Base-by-base conservation (phyloP, 2,329 filamentous ascomycete genomes). In the Capronia americana region DNA sequence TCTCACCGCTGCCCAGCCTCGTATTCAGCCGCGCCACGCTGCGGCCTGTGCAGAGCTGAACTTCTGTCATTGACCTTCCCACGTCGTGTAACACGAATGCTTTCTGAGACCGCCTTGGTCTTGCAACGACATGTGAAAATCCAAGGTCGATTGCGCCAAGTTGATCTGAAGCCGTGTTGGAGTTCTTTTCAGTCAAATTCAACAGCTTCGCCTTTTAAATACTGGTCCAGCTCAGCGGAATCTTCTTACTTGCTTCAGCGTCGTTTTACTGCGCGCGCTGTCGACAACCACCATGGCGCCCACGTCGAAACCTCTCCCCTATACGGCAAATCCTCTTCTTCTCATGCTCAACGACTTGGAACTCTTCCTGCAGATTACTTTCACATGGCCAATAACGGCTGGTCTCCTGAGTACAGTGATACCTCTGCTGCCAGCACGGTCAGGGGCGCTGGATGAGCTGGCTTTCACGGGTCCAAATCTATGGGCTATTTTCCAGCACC, bases 371-470 rank as follows among this genome's bases (percentile, higher is more conserved):
- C 69, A 65, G 3, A 73, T 76, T 51, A 67, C 74, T 20, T 72
- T 72, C 44, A 66, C 63, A 5, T 70, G 64, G 65, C 66, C 62
- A 4, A 46, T 60, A 20, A 62, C 67, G 3, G 64, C 71, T 65
- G 73, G 76, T 3, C 74, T 90, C 23, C 88, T 87, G 1, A 86
- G 85, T 75, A 79, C 91, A 41, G 62, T 91, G n/a, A 80, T 84
- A 70, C 90, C 90, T 0, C 53, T 88, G 7, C 76, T 74, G 14
- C 84, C 87, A 1, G 79, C 79, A 61, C 80, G 81, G 50, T 86
- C 85, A 1, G 85, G 80, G 14, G 28, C 53, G 72, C 81, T 90
- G 55, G 87, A 89, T 71, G 91, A 93, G 78, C 79, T 92, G 20
- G 65, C 63, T 14, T n/a, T 62, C 20, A 68, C 64, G 23, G 10